Conservation (phyloP, 768 basidiomycete species). For the Tubosaeta sp. region DNA sequence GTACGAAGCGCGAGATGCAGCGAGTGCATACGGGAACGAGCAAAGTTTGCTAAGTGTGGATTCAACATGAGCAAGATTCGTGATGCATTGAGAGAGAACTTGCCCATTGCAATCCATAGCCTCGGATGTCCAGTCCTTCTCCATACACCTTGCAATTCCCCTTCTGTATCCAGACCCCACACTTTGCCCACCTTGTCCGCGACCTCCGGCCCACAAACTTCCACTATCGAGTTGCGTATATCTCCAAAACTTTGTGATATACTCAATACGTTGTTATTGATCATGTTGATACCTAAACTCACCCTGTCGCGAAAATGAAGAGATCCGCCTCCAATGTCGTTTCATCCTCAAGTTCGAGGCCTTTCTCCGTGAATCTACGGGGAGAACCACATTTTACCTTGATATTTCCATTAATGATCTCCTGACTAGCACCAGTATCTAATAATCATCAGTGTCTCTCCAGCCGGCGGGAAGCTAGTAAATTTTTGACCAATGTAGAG, state of each 20-base stretch:
- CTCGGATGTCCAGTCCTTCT: constrained; percentile 35
- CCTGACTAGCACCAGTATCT: constrained; percentile 39
- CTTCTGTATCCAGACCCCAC: constrained; percentile 65
- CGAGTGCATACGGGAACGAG: constrained; percentile 25
- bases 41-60: constrained; percentile 15
- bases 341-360: constrained; percentile 29
- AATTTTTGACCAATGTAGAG: constrained; percentile 34
- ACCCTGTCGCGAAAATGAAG: constrained; percentile 34
- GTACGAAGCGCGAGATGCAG: constrained; percentile 29
- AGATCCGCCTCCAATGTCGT: constrained; percentile 25
- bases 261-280: neutral
- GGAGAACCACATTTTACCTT: constrained; percentile 43
- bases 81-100: neutral
- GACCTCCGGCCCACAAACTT: constrained; percentile 46
- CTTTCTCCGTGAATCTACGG: constrained; percentile 23
- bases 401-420: constrained; percentile 48
- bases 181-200: constrained; percentile 45
- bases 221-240: constrained; percentile 34
- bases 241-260: constrained; percentile 40
- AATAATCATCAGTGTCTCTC: neutral
- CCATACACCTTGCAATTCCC: constrained; percentile 48
- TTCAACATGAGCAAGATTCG: neutral
- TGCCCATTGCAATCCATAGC: constrained; percentile 27
- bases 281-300: constrained; percentile 1
- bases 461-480: neutral